Base-by-base conservation (phyloP, 371 early-diverging fungal genomes). In the Haplosporangium sp. region DNA sequence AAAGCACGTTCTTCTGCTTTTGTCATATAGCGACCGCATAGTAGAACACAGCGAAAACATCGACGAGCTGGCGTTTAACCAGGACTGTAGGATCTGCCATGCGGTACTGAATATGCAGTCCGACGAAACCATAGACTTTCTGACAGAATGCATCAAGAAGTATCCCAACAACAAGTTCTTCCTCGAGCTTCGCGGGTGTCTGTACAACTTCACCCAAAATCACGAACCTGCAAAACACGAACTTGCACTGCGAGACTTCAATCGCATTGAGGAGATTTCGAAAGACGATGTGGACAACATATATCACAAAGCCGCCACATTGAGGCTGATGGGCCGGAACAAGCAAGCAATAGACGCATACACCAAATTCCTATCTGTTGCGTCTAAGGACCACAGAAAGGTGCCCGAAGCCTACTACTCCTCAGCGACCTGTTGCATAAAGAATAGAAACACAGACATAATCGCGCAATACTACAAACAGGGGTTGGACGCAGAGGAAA, bases 81-180 rank as follows among this genome's bases (percentile, higher is more conserved):
- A 69, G 70, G 70, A 69, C 70, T 69, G 70, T 48, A 63, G 70
- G 58, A 47, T 69, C 39, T 69, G 70, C 63, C 70, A 69, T 69
- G 63, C 63, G 44, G 63, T 69, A 57, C 70, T 69, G 58, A 69
- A 69, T 63, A 69, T 69, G 63, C 48, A 63, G 50, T 69, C 70
- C 38, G 70, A 69, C 57, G 70, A 69, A 57, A 69, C 35, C 70
- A 63, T 69, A 0, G 70, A 69, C 63, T 69, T 69, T 69, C 63
- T 69, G 63, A 63, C 70, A 57, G 70, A 63, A 63, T 69, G 70
- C 63, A 69, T 69, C 70, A 69, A 69, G 70, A 69, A 69, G 70
- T 69, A 69, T 63, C 70, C 70, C 63, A 63, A 69, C 70, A 69
- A 69, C 70, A 69, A 35, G 63, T 63, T 69, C 70, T 69, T 69